phyloP scores from a whole-genome alignment of 371 early-diverging fungal species.

The Mortierella sp. region DNA sequence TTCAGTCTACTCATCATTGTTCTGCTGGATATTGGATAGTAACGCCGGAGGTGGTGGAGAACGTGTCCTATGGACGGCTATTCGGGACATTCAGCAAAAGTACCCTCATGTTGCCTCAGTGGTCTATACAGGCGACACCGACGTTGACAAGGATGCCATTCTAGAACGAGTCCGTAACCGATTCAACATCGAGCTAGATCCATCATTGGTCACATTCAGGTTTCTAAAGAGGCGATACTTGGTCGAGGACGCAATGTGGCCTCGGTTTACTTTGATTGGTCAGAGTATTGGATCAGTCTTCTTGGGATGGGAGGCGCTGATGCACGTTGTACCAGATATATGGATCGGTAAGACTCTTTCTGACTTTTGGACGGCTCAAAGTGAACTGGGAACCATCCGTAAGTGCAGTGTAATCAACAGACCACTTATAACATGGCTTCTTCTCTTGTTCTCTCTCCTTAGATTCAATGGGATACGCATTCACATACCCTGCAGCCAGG shows the following conservation, averaged over 20 bases:
- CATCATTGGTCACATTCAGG: conserved; percentile 67
- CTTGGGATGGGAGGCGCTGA: conserved; percentile 83
- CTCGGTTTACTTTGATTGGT: conserved; percentile 83
- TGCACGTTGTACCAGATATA: conserved; percentile 77
- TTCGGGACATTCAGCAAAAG: conserved; percentile 77
- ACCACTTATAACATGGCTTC: too few species aligned
- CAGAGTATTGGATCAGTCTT: conserved; percentile 88
- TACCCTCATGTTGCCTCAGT: conserved; percentile 72
- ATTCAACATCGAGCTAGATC: conserved; percentile 76
- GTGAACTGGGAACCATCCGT: too few species aligned
- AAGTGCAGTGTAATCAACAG: too few species aligned
- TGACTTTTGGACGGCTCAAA: too few species aligned
- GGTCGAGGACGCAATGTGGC: conserved; percentile 79
- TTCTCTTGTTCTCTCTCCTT: not conserved
- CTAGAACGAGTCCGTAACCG: conserved; percentile 74
- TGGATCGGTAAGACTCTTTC: conserved; percentile 72
- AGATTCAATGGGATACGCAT: conserved; percentile 97
- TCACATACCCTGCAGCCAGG: conserved; percentile 87
- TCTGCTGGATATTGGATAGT: conserved; percentile 51
- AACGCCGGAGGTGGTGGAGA: conserved; percentile 97
- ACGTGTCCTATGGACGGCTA: conserved; percentile 92
- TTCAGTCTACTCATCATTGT: not conserved
- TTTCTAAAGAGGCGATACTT: conserved; percentile 69
- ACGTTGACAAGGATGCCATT: conserved; percentile 63
- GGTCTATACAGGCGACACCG: conserved; percentile 84